Percentiles rank a stretch among this genome's conserved stretches.
These are phyloP conservation scores for Wickerhamomyces bisporus DNA, from an alignment of 805 yeast genomes.

Conservation along the genomic window DNA sequence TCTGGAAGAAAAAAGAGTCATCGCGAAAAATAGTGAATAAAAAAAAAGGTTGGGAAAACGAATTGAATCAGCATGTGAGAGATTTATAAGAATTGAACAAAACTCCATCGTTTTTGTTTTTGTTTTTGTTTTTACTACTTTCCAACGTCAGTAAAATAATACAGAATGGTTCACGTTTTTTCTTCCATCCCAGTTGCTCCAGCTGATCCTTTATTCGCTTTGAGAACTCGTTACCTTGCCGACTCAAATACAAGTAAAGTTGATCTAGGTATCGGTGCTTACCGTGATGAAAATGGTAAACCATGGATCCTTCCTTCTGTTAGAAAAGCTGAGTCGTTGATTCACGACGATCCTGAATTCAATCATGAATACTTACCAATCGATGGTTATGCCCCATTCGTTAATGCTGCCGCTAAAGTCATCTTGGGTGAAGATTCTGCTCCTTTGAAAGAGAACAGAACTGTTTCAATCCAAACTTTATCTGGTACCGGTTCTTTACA, in stretches of 20 bases:
- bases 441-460: conserved; percentile 41
- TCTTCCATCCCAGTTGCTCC: conserved; percentile 60
- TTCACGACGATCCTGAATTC: conserved; percentile 53
- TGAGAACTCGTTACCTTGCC: conserved; percentile 58
- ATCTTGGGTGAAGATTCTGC: conserved; percentile 59
- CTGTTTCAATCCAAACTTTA: conserved; percentile 67
- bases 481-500: conserved; percentile 93
- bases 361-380: conserved; percentile 91
- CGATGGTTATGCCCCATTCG: conserved; percentile 65
- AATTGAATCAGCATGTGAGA: too few relatives aligned
- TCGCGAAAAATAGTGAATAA: background rate
- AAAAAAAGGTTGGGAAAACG: too few relatives aligned
- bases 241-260: conserved; percentile 66
- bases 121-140: conserved; percentile 12
- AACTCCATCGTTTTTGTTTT: background rate
- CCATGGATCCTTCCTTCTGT: conserved; percentile 74
- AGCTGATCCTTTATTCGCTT: conserved; percentile 82
- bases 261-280: conserved; percentile 82
- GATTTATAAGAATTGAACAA: background rate
- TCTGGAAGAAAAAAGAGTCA: background rate
- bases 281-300: conserved; percentile 62
- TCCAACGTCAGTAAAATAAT: conserved; percentile 26
- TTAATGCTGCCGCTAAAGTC: conserved; percentile 65
- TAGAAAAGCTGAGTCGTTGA: conserved; percentile 56
- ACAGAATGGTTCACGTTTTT: conserved; percentile 29